Base-by-base conservation (phyloP, 139 green algal species). In the Deuterostichococcus epilithicus region DNA sequence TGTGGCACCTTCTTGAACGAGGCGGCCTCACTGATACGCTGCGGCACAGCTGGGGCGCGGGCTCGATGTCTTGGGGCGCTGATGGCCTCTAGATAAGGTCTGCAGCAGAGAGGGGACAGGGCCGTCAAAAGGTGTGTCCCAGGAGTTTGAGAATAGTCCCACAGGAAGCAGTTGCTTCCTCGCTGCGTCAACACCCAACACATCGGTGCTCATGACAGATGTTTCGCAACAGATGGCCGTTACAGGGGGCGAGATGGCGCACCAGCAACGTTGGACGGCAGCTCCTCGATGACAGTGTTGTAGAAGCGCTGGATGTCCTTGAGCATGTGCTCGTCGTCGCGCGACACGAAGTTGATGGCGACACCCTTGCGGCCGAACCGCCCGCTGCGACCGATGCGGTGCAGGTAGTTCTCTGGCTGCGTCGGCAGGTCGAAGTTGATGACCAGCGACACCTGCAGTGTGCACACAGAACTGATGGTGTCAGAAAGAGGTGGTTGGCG, bases 381-480 rank as follows among this genome's bases (percentile, higher is more conserved):
- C 15, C 94, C 94, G 42, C 86, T 94, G 72, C 94, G 89, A 84
- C 93, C 94, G 75, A 98, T 98, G 23, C 96, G 92, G 89, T 99
- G 96, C 74, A 99, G 91, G 94, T 99, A 99, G 91, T 99, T 99
- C 90, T 99, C 96, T 28, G 96, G 96, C 90, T 99, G 97, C 36
- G 94, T 97, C 68, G 96, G 96, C 83, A 99, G 93, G 83, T 99
- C 96, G 76, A 95, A 99, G 90, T 99, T 99, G 90, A 99, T 99
- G 74, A 99, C 96, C 85, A 99, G 92, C 13, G 96, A 99, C 69
- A 99, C 95, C 90, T 95, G 88, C 59, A 52, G n/a, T 39, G 63
- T 33, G 28, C 15, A 15, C 15, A 70, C 26, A 70, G 8, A 34
- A 34, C 10, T 34, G 63, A 18, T 70, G 13, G 8, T 70, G 63